Conservation (phyloP, 345 rosid species). For the Arabis hirsuta region DNA sequence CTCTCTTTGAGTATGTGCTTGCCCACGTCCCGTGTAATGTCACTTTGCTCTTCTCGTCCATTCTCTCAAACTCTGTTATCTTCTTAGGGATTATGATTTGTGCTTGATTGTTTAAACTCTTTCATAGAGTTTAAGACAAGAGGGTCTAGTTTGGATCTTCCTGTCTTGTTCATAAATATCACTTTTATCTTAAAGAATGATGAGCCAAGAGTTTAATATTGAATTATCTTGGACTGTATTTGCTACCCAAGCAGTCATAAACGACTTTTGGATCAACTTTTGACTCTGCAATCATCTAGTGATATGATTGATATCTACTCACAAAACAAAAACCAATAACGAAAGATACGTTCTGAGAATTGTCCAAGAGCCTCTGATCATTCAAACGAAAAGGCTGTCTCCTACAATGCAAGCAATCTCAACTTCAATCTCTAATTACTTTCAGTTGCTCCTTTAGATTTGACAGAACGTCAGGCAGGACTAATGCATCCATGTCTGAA, state of each 20-base stretch:
- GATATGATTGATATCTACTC: neutral
- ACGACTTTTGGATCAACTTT: neutral
- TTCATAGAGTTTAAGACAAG: constrained; percentile 5
- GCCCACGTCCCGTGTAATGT: constrained; percentile 47
- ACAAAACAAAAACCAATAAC: neutral
- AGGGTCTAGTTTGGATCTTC: neutral
- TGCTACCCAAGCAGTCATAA: constrained; percentile 10
- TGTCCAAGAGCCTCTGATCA: too few relatives aligned
- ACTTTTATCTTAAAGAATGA: constrained; percentile 5
- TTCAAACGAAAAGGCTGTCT: too few relatives aligned
- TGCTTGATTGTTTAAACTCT: constrained; percentile 1
- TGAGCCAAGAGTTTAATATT: neutral
- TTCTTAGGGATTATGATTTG: constrained; percentile 2
- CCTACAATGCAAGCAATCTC: too few relatives aligned
- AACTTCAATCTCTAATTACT: too few relatives aligned
- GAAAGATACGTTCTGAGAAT: neutral
- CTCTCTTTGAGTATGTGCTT: constrained; percentile 41
- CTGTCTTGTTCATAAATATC: constrained; percentile 1
- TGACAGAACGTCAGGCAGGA: neutral
- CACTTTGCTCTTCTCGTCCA: constrained; percentile 37
- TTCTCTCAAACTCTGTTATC: constrained; percentile 2
- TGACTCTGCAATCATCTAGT: constrained; percentile 10
- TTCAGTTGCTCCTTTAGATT: too few relatives aligned
- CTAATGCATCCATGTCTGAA: constrained; percentile 22
- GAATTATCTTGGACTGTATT: constrained; percentile 5